A percentile compares a stretch with the other conserved stretches of the same genome.
Conservation (phyloP, 495 filamentous ascomycete genomes). For the Eremomyces bilateralis region DNA sequence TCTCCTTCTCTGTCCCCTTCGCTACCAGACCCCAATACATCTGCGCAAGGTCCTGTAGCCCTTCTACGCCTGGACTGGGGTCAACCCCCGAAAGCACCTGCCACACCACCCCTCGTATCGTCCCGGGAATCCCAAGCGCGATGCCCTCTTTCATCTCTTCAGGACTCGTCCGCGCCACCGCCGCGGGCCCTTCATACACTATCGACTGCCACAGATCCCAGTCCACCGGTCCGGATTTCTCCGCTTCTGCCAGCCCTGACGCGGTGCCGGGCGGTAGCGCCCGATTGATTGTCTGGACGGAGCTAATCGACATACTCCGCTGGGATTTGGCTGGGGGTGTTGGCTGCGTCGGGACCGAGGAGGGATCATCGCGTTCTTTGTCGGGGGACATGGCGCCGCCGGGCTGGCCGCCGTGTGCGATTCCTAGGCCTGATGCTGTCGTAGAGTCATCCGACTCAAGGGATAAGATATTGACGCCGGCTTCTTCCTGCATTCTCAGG, state of each 20-base stretch:
- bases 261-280: slow-evolving; percentile 64
- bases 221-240: slow-evolving; percentile 50
- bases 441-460: slow-evolving; percentile 25
- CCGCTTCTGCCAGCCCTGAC: slow-evolving; percentile 49
- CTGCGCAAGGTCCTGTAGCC: slow-evolving; percentile 72
- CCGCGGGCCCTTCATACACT: slow-evolving; percentile 77
- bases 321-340: slow-evolving; percentile 24
- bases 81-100: slow-evolving; percentile 90
- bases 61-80: too few relatives aligned
- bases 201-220: slow-evolving; percentile 97
- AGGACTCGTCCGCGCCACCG: slow-evolving; percentile 61
- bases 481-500: slow-evolving; percentile 62
- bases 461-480: too few relatives aligned
- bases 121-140: slow-evolving; percentile 79
- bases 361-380: slow-evolving; percentile 31
- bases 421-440: slow-evolving; percentile 26
- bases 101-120: slow-evolving; percentile 92
- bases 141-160: slow-evolving; percentile 81
- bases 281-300: slow-evolving; percentile 27
- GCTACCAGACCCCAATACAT: slow-evolving; percentile 65
- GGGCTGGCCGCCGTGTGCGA: slow-evolving; percentile 16
- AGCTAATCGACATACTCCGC: slow-evolving; percentile 3
- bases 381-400: slow-evolving; percentile 23
- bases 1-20: slow-evolving; percentile 46
- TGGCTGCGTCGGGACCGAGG: slow-evolving; percentile 32